A percentile compares a stretch with the other conserved stretches of the same genome.
These are phyloP conservation scores for Pezicula neosporulosa DNA, from an alignment of 2,329 filamentous ascomycete genomes.

Conservation along the genomic window DNA sequence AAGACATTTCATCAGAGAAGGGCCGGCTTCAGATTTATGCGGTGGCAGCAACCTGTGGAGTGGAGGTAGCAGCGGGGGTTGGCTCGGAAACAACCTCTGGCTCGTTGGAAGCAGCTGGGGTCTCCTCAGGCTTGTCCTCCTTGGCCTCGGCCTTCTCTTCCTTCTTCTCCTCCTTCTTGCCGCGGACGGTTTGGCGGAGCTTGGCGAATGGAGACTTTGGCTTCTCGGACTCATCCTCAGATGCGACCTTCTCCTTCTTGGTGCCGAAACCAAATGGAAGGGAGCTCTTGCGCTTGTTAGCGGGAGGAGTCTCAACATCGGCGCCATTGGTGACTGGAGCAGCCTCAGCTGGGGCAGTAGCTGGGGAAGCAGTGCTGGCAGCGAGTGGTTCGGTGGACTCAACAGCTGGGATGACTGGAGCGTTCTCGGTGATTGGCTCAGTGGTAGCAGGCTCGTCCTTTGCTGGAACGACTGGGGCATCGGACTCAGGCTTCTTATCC, in stretches of 20 bases:
- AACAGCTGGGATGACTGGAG: slow-evolving; percentile 30
- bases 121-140: slow-evolving; percentile 30
- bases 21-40: slow-evolving; percentile 18
- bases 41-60: slow-evolving; percentile 27
- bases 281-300: slow-evolving; percentile 61
- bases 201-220: slow-evolving; percentile 30
- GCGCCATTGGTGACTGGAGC: slow-evolving; percentile 33
- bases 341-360: slow-evolving; percentile 28
- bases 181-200: slow-evolving; percentile 31
- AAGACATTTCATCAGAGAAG: slow-evolving; percentile 18
- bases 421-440: slow-evolving; percentile 27
- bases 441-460: slow-evolving; percentile 23
- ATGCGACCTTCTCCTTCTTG: slow-evolving; percentile 53
- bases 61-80: slow-evolving; percentile 17
- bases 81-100: slow-evolving; percentile 17
- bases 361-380: slow-evolving; percentile 21
- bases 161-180: slow-evolving; percentile 33
- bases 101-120: slow-evolving; percentile 23
- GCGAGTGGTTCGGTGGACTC: slow-evolving; percentile 26
- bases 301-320: slow-evolving; percentile 30
- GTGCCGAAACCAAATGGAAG: slow-evolving; percentile 55
- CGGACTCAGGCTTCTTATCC: slow-evolving; percentile 23
- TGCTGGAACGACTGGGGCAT: slow-evolving; percentile 22
- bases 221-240: slow-evolving; percentile 41
- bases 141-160: slow-evolving; percentile 45